Conservation (phyloP, 164 flowering plant species). For the Nymphaea colorata region DNA sequence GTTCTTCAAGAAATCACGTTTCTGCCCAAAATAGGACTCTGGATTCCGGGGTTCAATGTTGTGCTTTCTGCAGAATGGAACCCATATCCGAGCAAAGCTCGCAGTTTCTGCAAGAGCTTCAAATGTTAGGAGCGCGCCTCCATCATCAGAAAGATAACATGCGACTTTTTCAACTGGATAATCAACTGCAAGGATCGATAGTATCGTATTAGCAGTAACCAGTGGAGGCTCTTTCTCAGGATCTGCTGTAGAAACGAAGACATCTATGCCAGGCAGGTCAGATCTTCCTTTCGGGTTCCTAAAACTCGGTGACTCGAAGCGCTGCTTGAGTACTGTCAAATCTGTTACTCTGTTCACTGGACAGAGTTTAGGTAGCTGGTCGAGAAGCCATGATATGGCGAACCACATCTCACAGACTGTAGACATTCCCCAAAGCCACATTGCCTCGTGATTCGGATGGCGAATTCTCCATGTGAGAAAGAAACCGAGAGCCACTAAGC, state of each 20-base stretch:
- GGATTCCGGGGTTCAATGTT: conserved; percentile 74
- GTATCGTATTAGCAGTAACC: conserved; percentile 86
- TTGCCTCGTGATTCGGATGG: conserved; percentile 76
- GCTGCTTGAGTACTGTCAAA: conserved; percentile 55
- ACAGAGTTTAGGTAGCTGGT: conserved; percentile 89
- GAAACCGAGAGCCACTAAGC: conserved; percentile 58
- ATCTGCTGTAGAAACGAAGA: conserved; percentile 88
- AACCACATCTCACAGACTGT: conserved; percentile 77
- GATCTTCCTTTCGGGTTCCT: conserved; percentile 73
- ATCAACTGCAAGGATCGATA: conserved; percentile 78
- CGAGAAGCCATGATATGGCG: conserved; percentile 84
- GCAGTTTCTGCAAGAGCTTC: conserved; percentile 93
- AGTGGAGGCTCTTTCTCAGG: conserved; percentile 92
- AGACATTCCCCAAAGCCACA: conserved; percentile 92
- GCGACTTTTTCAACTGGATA: conserved; percentile 88
- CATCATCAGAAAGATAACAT: conserved; percentile 82
- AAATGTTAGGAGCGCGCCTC: conserved; percentile 76
- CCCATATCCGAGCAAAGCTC: conserved; percentile 76
- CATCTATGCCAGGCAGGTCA: conserved; percentile 84
- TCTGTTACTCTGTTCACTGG: conserved; percentile 73
- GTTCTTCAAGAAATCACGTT: conserved; percentile 67
- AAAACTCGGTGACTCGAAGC: conserved; percentile 62
- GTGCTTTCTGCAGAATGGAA: conserved; percentile 83
- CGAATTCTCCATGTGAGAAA: conserved; percentile 71
- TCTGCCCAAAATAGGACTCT: conserved; percentile 75